Conservation (phyloP, 805 yeast genomes). For the Pichia nakasei region DNA sequence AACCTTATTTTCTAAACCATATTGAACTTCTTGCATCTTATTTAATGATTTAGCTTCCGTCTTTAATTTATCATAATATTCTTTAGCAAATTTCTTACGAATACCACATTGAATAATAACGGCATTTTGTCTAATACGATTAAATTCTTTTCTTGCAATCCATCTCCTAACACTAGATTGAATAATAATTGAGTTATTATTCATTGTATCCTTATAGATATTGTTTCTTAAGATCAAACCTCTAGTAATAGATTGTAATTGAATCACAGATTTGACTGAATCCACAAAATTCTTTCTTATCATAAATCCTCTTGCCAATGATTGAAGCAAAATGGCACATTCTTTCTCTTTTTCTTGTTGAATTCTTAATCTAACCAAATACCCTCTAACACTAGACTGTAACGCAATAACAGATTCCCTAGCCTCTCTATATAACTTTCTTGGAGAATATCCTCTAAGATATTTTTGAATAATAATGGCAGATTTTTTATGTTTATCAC, state of each 20-base stretch:
- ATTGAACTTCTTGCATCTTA: slow-evolving; percentile 85
- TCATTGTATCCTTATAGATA: slow-evolving; percentile 40
- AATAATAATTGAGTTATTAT: slow-evolving; percentile 57
- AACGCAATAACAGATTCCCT: slow-evolving; percentile 43
- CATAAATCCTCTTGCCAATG: slow-evolving; percentile 46
- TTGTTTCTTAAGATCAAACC: slow-evolving; percentile 48
- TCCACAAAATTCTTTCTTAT: slow-evolving; percentile 33
- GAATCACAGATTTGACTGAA: slow-evolving; percentile 31
- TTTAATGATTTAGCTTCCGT: slow-evolving; percentile 89
- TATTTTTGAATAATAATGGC: slow-evolving; percentile 84
- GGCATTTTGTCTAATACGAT: slow-evolving; percentile 42
- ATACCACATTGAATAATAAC: slow-evolving; percentile 67
- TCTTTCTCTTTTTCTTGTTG: slow-evolving; percentile 45
- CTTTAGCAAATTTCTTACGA: slow-evolving; percentile 67
- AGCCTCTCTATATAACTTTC: slow-evolving; percentile 49
- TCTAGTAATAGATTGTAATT: slow-evolving; percentile 40
- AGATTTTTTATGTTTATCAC: slow-evolving; percentile 66
- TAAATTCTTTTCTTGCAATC: slow-evolving; percentile 46
- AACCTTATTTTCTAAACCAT: slow-evolving; percentile 93
- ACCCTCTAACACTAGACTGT: slow-evolving; percentile 63
- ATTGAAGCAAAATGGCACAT: slow-evolving; percentile 69
- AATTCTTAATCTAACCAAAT: slow-evolving; percentile 44
- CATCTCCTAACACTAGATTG: slow-evolving; percentile 71
- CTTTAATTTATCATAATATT: slow-evolving; percentile 54
- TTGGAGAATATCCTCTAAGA: slow-evolving; percentile 54